Evolutionary conservation across 1,284 basidiomycete species (phyloP), one percentile per base, ranked within the genome.

Genomic region (Rhizopogon parksii): DNA sequence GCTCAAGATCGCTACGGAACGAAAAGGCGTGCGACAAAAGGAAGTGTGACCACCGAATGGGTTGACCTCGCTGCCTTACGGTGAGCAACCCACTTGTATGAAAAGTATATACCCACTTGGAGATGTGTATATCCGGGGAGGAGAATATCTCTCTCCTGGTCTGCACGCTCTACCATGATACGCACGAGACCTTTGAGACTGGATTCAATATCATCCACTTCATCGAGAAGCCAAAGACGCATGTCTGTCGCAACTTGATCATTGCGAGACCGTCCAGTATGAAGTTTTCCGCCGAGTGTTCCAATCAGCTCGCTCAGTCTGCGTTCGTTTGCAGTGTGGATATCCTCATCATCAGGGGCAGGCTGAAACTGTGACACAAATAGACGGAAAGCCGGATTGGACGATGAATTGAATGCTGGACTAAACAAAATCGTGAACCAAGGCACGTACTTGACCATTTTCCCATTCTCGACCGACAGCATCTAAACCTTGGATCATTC

Each of bases 321-420:
- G 49, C 96, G 86, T 70, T 99, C 95, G 65, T 99, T 99, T 52
- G 96, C 96, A n/a, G 95, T 99, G 69, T 99, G 95, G 55, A 99
- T 98, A 65, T 99, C 95, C 65, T 99, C 95, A 65, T 99, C 95
- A 60, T 95, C 93, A 12, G 82, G 73, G 54, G 84, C 74, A 39
- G 83, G 71, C 55, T 73, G 64, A 64, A 96, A 95, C 83, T 91
- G 59, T 25, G 39, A 17, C 32, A 14, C 34, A 46, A 42, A 37
- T 40, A 47, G 49, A 43, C n/a, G 8, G 19, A 42, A 9, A 45
- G 15, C 45, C 1, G 19, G 12, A 15, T 32, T 5, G 27, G 14
- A 38, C 12, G 21, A 17, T n/a, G 36, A 27, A 14, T 17, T 6
- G 5, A 32, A 1, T 12, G 25, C 15, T 6, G 36, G 24, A 27